Conservation (phyloP, 331 rosid species). For the Malus hybrid region DNA sequence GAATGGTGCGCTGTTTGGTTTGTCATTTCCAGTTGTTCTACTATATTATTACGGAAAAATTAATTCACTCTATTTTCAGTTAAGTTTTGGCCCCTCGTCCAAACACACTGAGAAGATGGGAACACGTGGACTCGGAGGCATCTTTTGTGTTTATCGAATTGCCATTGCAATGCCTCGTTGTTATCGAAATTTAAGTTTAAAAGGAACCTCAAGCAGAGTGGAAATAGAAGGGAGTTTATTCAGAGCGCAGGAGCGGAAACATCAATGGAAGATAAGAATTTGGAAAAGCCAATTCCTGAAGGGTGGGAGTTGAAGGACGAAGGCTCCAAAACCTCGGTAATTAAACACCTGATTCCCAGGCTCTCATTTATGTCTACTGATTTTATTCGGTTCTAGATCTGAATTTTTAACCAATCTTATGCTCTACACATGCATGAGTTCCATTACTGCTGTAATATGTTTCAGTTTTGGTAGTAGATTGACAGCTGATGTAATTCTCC, state of each 20-base stretch:
- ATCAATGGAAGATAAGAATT: background rate
- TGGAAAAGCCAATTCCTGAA: background rate
- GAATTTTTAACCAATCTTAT: background rate
- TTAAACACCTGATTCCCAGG: background rate
- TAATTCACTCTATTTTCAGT: background rate
- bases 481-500: background rate
- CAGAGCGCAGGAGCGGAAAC: background rate
- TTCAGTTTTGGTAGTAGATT: background rate
- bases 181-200: background rate
- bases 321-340: conserved; percentile 10
- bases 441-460: conserved; percentile 4
- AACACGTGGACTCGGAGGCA: conserved; percentile 15
- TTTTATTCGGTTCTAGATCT: background rate
- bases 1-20: background rate
- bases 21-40: background rate
- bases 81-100: background rate
- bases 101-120: conserved; percentile 8
- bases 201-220: background rate
- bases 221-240: background rate
- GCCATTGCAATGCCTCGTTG: background rate
- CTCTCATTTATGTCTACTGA: background rate
- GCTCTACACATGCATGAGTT: background rate
- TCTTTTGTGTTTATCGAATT: conserved; percentile 6
- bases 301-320: conserved; percentile 10
- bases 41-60: background rate